Evolutionary conservation across 2,329 filamentous ascomycete species (phyloP).

Genomic region (Cercospora janseana): DNA sequence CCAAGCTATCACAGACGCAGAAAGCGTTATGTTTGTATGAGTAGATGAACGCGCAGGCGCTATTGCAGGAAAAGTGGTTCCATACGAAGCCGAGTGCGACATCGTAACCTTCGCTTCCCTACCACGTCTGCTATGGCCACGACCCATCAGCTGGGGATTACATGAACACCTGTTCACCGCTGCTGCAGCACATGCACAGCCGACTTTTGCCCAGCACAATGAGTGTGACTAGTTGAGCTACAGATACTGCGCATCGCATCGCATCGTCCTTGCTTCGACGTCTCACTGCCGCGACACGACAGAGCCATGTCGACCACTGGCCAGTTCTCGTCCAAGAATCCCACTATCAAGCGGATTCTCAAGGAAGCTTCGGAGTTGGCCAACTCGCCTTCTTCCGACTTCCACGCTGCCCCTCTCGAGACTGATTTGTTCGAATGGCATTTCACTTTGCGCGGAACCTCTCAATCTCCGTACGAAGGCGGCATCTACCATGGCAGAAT

Average conservation of each 20-base stretch:
- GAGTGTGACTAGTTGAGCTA: background rate
- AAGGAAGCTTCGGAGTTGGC: slow-evolving; percentile 89
- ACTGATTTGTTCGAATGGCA: slow-evolving; percentile 97
- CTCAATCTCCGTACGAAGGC: slow-evolving; percentile 69
- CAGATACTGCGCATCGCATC: background rate
- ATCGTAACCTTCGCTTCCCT: background rate
- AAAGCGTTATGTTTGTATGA: background rate
- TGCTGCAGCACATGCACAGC: background rate
- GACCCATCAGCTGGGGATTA: background rate
- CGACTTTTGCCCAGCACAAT: background rate
- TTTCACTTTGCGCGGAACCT: slow-evolving; percentile 88
- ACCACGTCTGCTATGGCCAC: slow-evolving; percentile 1
- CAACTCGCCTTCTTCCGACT: slow-evolving; percentile 75
- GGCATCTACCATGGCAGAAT: slow-evolving; percentile 97
- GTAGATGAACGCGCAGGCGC: background rate
- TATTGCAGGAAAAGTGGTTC: background rate
- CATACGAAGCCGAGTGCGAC: slow-evolving; percentile 5
- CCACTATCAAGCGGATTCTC: slow-evolving; percentile 82
- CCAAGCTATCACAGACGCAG: no score
- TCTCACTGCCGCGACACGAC: background rate
- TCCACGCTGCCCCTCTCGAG: slow-evolving; percentile 80
- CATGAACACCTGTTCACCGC: background rate
- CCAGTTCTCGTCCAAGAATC: slow-evolving; percentile 56
- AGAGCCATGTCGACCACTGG: slow-evolving; percentile 54
- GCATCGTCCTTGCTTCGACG: slow-evolving; percentile 1